Evolutionary conservation across 108 stramenopile genomes (phyloP), one percentile per base, ranked within the genome.

Genomic region (Chaetoceros muelleri): DNA sequence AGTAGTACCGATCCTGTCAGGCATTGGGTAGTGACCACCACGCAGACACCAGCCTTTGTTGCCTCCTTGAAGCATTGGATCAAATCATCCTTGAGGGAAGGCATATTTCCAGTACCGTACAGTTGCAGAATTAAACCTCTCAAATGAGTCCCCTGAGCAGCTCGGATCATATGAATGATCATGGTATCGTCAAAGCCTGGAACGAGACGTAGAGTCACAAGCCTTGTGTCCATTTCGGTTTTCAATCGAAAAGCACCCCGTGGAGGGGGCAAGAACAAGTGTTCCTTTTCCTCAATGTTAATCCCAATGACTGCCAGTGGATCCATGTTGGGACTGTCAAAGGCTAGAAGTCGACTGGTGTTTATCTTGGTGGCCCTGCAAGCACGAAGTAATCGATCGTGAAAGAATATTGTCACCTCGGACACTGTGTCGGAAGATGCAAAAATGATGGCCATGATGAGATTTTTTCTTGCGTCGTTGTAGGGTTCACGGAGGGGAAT

Each of bases 71-170:
- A 69, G 23, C 78, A 62, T 45, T 84, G 58, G 24, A 90, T 72
- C 26, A 90, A 79, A 18, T 75, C 72, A 44, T 90, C 69, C 34
- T 95, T 93, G 8, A 82, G 73, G 30, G 62, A 62, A 3, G 95
- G 95, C 24, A 81, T 73, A 62, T 96, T 99, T 27, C 98, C 96
- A 1, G 96, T 96, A 28, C 98, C 98, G 60, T 97, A 97, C 17
- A 97, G 64, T 65, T 96, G 87, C 52, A 99, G 58, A 3, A 99
- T 89, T 52, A 99, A 71, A 2, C 84, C 94, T 34, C 64, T 54
- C 52, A 93, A 58, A 46, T 66, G 46, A 16, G 54, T 66, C 58
- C 75, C 73, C 8, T 45, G 52, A 48, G 62, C 71, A 24, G 60
- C 67, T 19, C 71, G 55, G 34, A 94, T 75, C 60, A 81, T 61